A percentile compares a stretch with the other conserved stretches of the same genome.
Evolutionary conservation across 164 flowering plant genomes (phyloP).

Genomic region (Macadamia tetraphylla): DNA sequence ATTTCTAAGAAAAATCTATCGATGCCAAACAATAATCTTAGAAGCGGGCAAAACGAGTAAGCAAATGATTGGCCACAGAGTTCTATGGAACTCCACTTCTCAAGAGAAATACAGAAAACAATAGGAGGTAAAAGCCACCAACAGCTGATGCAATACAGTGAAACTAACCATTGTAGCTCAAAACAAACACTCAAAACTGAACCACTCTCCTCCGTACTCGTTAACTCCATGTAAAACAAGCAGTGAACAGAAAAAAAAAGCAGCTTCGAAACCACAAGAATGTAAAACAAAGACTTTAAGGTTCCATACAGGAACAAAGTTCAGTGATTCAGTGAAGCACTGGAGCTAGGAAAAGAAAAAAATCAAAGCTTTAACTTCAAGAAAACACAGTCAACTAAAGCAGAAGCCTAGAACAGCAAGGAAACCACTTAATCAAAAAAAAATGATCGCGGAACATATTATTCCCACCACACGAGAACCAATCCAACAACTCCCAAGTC

Average conservation of each 20-base stretch:
- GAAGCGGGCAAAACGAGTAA: background rate
- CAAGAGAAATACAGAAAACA: background rate
- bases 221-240: background rate
- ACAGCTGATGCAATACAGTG: background rate
- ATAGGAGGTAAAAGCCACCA: background rate
- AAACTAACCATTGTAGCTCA: background rate
- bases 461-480: background rate
- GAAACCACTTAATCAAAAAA: background rate
- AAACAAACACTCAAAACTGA: background rate
- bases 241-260: constrained; percentile 1
- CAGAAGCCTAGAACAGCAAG: background rate
- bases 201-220: background rate
- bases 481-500: background rate
- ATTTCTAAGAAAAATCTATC: background rate
- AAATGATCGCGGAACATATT: background rate
- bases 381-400: background rate
- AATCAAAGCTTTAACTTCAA: background rate
- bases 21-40: no score
- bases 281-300: background rate
- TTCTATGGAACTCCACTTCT: no score
- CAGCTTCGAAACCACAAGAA: background rate
- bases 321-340: background rate
- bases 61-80: background rate
- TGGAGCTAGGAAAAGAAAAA: background rate
- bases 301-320: background rate